Base-by-base conservation (phyloP, 352 stramenopile species). In the Globisporangium apiculatum region DNA sequence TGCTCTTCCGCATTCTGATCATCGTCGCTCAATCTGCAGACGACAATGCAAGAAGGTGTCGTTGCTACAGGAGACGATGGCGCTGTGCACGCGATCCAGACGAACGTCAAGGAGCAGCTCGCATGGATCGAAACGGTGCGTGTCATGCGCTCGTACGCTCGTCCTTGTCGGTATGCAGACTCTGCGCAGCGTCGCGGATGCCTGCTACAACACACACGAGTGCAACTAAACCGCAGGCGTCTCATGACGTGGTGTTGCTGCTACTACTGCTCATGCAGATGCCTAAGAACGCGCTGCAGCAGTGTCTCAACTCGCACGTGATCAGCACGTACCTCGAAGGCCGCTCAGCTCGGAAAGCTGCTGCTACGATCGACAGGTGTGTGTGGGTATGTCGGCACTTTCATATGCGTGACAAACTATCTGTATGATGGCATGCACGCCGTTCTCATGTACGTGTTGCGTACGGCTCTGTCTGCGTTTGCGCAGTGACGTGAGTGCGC, bases 261-360 rank as follows among this genome's bases (percentile, higher is more conserved):
- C 24, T 50, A 17, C 38, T 10, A 43, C 35, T 48, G 49, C 35
- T 35, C 40, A 43, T 48, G 9, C 64, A 79, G 68, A 52, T 52
- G 41, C 64, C 69, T 5, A 52, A 62, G 37, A 86, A 79, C 50
- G 61, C 68, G 42, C 67, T 91, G 37, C 79, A 89, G 56, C 77
- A 89, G 54, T 87, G 82, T 55, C 65, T 91, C 15, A 91, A 91
- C 61, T 89, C 82, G 42, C 82, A 91, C 58, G 71, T 86, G 56
- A 91, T 89, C 58, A 81, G 68, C 48, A 60, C 67, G 15, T 91
- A 89, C 72, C 66, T 89, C n/a, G 72, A 88, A 51, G 77, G 68
- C 51, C 70, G 77, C 8, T 60, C 70, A 41, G 58, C 68, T 48
- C 59, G 69, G 38, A 90, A 90, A 50, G 57, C 69, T 62, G 62